A percentile compares a stretch with the other conserved stretches of the same genome.
Evolutionary conservation across 306 rosid species (phyloP).

Genomic region (Myrica gale): DNA sequence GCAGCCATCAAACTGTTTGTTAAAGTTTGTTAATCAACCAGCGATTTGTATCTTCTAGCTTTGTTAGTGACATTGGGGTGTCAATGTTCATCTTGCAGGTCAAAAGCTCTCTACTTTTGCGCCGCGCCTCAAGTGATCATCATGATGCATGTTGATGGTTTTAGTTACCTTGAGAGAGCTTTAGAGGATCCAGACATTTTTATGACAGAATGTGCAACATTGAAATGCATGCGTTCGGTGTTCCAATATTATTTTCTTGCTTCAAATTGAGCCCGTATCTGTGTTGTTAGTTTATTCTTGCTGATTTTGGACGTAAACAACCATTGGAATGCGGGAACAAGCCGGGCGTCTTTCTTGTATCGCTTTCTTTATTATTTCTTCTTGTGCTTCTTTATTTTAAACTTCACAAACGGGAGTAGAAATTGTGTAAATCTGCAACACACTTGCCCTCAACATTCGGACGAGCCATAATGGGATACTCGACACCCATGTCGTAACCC

Average conservation of each 20-base stretch:
- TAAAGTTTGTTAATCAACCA: not conserved
- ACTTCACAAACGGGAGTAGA: too few relatives aligned
- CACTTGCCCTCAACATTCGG: not conserved
- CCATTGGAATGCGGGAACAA: not conserved
- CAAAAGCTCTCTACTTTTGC: slow-evolving; percentile 10
- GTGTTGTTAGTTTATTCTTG: not conserved
- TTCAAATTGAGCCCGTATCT: not conserved
- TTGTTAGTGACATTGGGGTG: slow-evolving; percentile 8
- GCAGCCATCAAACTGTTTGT: not conserved
- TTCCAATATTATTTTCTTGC: not conserved
- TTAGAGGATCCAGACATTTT: not conserved
- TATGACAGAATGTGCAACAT: slow-evolving; percentile 7
- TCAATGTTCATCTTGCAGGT: slow-evolving; percentile 23
- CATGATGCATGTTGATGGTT: not conserved
- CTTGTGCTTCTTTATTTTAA: too few relatives aligned
- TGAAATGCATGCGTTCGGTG: slow-evolving; percentile 19
- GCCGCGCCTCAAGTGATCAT: not conserved
- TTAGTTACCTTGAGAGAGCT: slow-evolving; percentile 2
- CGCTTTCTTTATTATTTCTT: not conserved
- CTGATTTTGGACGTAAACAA: not conserved
- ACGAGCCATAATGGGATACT: not conserved
- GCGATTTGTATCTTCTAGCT: slow-evolving; percentile 13
- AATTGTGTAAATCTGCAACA: too few relatives aligned
- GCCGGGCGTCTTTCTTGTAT: not conserved
- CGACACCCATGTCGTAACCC: not conserved